A percentile compares a stretch with the other conserved stretches of the same genome.
phyloP scores from a whole-genome alignment of 371 early-diverging fungal species.

The Parasitella parasitica region DNA sequence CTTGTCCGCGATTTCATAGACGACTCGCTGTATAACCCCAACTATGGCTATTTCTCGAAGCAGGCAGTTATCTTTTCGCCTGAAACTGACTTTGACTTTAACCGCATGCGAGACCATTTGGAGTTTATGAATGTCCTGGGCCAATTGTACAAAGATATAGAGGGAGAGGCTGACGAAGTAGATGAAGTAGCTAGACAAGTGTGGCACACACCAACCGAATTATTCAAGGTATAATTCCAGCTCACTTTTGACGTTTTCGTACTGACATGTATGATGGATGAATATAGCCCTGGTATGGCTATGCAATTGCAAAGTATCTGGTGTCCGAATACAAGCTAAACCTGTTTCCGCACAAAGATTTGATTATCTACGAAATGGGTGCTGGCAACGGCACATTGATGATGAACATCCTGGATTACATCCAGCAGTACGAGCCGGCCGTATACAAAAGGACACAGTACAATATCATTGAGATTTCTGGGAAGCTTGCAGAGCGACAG shows the following conservation, averaged over 20 bases:
- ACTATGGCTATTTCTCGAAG: constrained; percentile 96
- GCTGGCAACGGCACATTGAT: constrained; percentile 88
- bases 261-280: neutral
- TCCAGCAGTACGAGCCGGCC: constrained; percentile 69
- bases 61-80: constrained; percentile 89
- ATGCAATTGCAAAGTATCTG: constrained; percentile 85
- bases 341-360: constrained; percentile 48
- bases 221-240: constrained; percentile 73
- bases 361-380: constrained; percentile 90
- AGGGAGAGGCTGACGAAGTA: constrained; percentile 59
- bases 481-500: constrained; percentile 75
- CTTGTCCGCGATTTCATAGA: constrained; percentile 90
- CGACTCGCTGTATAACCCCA: constrained; percentile 93
- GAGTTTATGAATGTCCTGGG: constrained; percentile 81
- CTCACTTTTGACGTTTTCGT: neutral
- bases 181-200: constrained; percentile 79
- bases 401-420: constrained; percentile 83
- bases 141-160: constrained; percentile 80
- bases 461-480: constrained; percentile 80
- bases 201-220: constrained; percentile 97
- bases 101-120: constrained; percentile 71
- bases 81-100: constrained; percentile 72
- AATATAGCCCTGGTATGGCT: constrained; percentile 76
- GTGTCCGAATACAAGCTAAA: constrained; percentile 68
- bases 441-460: constrained; percentile 77